phyloP scores from a whole-genome alignment of 1,284 basidiomycete genomes.

The Marasmius sp. region DNA sequence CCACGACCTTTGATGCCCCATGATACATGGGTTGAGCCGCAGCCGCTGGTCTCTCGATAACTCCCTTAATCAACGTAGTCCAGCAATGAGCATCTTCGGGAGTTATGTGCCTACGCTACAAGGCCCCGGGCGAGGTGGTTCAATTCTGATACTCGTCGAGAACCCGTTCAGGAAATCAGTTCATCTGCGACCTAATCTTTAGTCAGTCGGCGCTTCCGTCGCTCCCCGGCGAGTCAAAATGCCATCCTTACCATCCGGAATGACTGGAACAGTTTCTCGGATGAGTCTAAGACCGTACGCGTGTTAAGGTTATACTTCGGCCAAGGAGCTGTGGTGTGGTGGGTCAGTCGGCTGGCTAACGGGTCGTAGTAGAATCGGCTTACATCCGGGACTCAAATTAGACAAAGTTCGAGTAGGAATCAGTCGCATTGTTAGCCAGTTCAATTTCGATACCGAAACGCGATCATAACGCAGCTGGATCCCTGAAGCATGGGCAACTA shows the following conservation, averaged over 20 bases:
- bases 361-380: slow-evolving; percentile 8
- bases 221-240: too few relatives aligned
- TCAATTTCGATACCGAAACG: slow-evolving; percentile 40
- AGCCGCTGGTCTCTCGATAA: too few relatives aligned
- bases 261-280: slow-evolving; percentile 48
- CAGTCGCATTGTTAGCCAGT: slow-evolving; percentile 46
- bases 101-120: too few relatives aligned
- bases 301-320: slow-evolving; percentile 35
- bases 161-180: slow-evolving; percentile 44
- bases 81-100: too few relatives aligned
- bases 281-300: slow-evolving; percentile 45
- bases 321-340: slow-evolving; percentile 38
- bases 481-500: slow-evolving; percentile 54
- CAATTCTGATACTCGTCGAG: slow-evolving; percentile 47
- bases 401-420: slow-evolving; percentile 56
- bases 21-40: too few relatives aligned
- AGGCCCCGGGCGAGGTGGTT: too few relatives aligned
- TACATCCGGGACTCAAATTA: slow-evolving; percentile 54
- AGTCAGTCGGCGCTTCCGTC: not conserved
- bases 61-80: too few relatives aligned
- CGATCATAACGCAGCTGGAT: slow-evolving; percentile 48
- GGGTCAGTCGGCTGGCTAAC: not conserved
- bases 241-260: slow-evolving; percentile 42
- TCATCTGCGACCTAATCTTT: slow-evolving; percentile 43
- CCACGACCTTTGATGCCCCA: too few relatives aligned